Conservation (phyloP, 768 basidiomycete genomes). For the Rhodotorula kratochvilovae region DNA sequence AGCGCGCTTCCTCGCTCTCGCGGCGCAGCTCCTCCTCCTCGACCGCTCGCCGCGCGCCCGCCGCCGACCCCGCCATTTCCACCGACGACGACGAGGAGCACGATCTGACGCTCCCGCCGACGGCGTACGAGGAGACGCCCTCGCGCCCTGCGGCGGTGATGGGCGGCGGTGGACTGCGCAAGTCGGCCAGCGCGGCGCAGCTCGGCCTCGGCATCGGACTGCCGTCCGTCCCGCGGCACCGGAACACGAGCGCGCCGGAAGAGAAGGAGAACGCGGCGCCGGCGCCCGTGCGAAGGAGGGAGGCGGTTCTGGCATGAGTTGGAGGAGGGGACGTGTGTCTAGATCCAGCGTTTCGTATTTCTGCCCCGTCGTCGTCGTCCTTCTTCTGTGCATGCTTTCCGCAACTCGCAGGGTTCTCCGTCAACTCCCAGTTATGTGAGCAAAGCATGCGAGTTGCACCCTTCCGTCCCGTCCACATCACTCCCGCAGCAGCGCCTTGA, state of each 20-base stretch:
- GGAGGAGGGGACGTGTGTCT: background rate
- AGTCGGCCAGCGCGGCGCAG: background rate
- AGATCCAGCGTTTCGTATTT: background rate
- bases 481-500: background rate
- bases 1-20: background rate
- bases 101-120: slow-evolving; percentile 18
- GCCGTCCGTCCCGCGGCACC: no score
- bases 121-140: slow-evolving; percentile 18
- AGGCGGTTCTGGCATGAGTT: background rate
- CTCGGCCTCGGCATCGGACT: background rate
- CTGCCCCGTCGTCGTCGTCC: no score
- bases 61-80: background rate
- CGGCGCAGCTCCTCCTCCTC: background rate
- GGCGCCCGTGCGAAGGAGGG: background rate
- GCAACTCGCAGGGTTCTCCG: background rate
- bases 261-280: background rate
- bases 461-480: background rate
- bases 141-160: background rate
- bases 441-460: background rate
- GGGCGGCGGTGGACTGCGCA: background rate
- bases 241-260: background rate
- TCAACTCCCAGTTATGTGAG: background rate
- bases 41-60: background rate
- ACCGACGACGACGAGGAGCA: slow-evolving; percentile 1
- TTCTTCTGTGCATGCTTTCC: background rate